These are phyloP conservation scores for Ramaria sp. DNA, from an alignment of 768 basidiomycete genomes.

Conservation along the genomic window DNA sequence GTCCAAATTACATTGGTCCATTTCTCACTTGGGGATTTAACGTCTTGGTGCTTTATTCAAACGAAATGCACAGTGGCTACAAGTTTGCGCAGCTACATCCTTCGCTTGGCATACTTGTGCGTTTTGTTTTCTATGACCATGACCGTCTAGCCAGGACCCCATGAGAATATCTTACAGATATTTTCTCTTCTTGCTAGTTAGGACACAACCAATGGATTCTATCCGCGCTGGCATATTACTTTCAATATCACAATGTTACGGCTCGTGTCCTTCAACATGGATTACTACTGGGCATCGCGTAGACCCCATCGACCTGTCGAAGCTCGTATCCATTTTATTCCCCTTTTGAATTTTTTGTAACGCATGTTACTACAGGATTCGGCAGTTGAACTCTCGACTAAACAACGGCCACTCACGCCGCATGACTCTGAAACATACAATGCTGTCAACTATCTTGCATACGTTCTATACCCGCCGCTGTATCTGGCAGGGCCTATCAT, in stretches of 20 bases:
- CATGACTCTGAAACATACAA: slow-evolving; percentile 54
- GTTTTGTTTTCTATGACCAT: slow-evolving; percentile 16
- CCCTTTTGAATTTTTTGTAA: not conserved
- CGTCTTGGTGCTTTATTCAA: slow-evolving; percentile 56
- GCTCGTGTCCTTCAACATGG: slow-evolving; percentile 86
- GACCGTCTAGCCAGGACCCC: not conserved
- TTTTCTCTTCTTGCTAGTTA: slow-evolving; percentile 18
- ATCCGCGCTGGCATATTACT: slow-evolving; percentile 85
- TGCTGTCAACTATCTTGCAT: slow-evolving; percentile 66
- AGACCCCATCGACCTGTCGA: slow-evolving; percentile 26
- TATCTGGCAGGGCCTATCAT: slow-evolving; percentile 96
- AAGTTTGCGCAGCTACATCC: slow-evolving; percentile 45
- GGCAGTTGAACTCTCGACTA: slow-evolving; percentile 33
- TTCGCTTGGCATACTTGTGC: slow-evolving; percentile 48
- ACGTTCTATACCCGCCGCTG: slow-evolving; percentile 84
- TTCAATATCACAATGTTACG: slow-evolving; percentile 97
- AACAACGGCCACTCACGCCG: slow-evolving; percentile 43
- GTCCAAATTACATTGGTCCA: slow-evolving; percentile 29
- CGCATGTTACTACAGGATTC: slow-evolving; percentile 4
- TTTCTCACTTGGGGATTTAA: slow-evolving; percentile 73
- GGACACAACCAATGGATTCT: slow-evolving; percentile 62
- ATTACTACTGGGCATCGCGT: slow-evolving; percentile 73
- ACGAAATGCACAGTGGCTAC: slow-evolving; percentile 70
- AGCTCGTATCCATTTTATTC: slow-evolving; percentile 22
- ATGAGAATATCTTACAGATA: not conserved